phyloP scores from a whole-genome alignment of 2,329 filamentous ascomycete genomes.

The Colletotrichum shisoi region DNA sequence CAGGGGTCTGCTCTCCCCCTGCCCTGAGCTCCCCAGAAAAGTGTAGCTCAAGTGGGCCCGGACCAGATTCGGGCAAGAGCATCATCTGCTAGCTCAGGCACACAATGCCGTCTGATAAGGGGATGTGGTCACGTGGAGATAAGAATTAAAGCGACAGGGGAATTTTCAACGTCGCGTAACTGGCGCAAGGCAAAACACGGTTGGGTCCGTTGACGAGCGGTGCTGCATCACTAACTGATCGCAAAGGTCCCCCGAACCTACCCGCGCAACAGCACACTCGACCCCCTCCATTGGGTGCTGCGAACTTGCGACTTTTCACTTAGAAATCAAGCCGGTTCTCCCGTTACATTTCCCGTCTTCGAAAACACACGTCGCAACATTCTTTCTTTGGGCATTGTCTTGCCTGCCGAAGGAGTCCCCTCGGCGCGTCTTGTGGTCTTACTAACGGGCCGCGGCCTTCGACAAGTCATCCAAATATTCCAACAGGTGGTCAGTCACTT shows the following conservation, averaged over 20 bases:
- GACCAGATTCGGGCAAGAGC: neutral
- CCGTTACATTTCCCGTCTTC: neutral
- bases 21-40: constrained; percentile 4
- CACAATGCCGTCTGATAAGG: neutral
- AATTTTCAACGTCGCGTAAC: constrained; percentile 35
- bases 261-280: constrained; percentile 27
- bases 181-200: constrained; percentile 32
- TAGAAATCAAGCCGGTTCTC: neutral
- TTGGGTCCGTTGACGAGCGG: constrained; percentile 23
- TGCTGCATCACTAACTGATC: constrained; percentile 36
- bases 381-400: neutral
- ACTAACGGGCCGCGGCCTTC: constrained; percentile 1
- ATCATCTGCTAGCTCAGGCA: neutral
- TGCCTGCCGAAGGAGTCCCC: neutral
- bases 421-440: constrained; percentile 17
- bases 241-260: constrained; percentile 33
- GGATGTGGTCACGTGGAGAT: constrained; percentile 22
- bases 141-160: constrained; percentile 9
- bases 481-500: neutral
- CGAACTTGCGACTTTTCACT: neutral
- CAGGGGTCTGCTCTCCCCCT: constrained; percentile 8
- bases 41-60: constrained; percentile 21
- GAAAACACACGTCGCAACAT: neutral
- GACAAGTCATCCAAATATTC: neutral
- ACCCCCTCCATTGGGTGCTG: constrained; percentile 17